phyloP scores from a whole-genome alignment of 2,329 filamentous ascomycete species.

The Paraphoma chrysanthemicola region DNA sequence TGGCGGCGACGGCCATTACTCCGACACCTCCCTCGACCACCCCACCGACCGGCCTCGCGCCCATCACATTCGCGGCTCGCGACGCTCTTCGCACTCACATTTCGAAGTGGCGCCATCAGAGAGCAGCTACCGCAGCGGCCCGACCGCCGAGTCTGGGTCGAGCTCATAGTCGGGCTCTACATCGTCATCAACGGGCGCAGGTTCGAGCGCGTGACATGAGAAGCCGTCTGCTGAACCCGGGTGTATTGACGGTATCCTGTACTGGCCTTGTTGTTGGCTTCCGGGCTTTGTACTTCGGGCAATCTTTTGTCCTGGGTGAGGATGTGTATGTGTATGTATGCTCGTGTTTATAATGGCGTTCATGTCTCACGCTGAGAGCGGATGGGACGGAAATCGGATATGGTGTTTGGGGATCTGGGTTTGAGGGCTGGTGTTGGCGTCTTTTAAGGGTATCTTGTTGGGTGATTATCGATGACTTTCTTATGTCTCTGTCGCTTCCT shows the following conservation, averaged over 20 bases:
- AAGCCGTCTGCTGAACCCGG: conserved; percentile 31
- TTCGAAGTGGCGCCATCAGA: conserved; percentile 25
- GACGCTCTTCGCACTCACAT: conserved; percentile 18
- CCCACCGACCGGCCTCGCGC: conserved; percentile 30
- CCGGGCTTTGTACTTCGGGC: conserved; percentile 42
- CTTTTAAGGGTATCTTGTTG: no score
- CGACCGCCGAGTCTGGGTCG: conserved; percentile 35
- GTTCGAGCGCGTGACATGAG: conserved; percentile 30
- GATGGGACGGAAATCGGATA: neutral
- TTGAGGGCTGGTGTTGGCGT: neutral
- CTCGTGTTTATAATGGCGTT: neutral
- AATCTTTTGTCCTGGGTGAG: conserved; percentile 42
- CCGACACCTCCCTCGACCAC: conserved; percentile 25
- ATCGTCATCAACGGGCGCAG: conserved; percentile 27
- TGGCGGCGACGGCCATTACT: conserved; percentile 37
- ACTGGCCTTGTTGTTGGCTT: conserved; percentile 43
- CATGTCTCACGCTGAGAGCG: neutral
- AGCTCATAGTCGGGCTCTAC: conserved; percentile 33
- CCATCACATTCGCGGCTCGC: conserved; percentile 22
- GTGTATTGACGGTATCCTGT: conserved; percentile 32
- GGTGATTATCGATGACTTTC: no score
- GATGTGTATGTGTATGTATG: neutral
- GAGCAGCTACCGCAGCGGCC: conserved; percentile 33
- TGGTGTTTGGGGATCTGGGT: neutral
- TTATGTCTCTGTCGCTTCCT: no score